These are phyloP conservation scores for Parsonsia alboflavescens DNA, from an alignment of 257 asterid species.

Conservation along the genomic window DNA sequence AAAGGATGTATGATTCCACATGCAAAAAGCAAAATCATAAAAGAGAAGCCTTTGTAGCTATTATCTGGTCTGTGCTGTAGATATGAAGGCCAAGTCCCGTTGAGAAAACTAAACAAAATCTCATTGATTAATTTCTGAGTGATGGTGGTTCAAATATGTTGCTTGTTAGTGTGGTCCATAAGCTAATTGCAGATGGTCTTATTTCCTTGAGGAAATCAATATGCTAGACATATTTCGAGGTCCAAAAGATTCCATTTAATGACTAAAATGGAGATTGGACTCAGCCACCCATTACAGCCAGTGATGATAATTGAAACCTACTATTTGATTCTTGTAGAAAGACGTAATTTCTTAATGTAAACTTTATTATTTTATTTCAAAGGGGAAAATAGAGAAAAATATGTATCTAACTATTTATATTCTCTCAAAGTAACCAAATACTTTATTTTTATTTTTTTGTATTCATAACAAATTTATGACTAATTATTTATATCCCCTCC, in stretches of 20 bases:
- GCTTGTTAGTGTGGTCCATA: not conserved
- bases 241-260: not conserved
- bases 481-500: no score
- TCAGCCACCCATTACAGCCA: no score
- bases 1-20: not conserved
- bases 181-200: not conserved
- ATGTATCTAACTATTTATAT: no score
- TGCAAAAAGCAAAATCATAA: not conserved
- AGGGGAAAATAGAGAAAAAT: no score
- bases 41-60: not conserved
- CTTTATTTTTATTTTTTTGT: no score
- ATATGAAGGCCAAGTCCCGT: not conserved
- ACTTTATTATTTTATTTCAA: not conserved
- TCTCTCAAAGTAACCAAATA: no score
- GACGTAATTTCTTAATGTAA: not conserved
- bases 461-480: no score
- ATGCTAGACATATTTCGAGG: not conserved
- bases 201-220: not conserved
- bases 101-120: not conserved
- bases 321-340: not conserved
- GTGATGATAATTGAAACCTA: not conserved
- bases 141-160: not conserved
- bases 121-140: not conserved
- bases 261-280: not conserved
- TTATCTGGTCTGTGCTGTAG: not conserved